Evolutionary conservation across 176 grass and related monocot genomes (phyloP).

Genomic region (Oryza punctata): DNA sequence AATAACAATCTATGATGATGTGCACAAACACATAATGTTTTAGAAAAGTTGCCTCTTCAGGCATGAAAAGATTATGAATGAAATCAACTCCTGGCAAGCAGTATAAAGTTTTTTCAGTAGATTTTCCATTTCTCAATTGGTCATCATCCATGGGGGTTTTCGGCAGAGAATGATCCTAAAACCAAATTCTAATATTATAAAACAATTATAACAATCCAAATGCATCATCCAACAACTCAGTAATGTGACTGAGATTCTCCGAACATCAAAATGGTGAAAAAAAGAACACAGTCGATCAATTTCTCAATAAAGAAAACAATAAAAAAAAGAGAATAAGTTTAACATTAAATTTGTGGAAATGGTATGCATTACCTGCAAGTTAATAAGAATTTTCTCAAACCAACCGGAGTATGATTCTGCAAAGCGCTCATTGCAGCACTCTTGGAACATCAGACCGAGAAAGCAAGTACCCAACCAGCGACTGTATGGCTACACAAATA

Average conservation of each 20-base stretch:
- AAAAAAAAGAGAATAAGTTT: slow-evolving; percentile 12
- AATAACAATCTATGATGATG: slow-evolving; percentile 1
- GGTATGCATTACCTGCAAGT: slow-evolving; percentile 47
- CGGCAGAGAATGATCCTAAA: neutral
- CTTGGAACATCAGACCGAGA: slow-evolving; percentile 49
- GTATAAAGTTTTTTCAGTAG: slow-evolving; percentile 3
- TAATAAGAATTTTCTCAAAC: slow-evolving; percentile 52
- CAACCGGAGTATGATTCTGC: slow-evolving; percentile 40
- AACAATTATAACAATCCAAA: slow-evolving; percentile 7
- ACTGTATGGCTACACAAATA: slow-evolving; percentile 34
- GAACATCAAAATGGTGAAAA: slow-evolving; percentile 14
- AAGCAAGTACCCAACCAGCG: slow-evolving; percentile 58
- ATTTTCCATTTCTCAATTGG: neutral
- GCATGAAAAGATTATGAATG: neutral
- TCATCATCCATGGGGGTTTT: neutral
- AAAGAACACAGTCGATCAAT: neutral
- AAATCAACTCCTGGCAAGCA: slow-evolving; percentile 24
- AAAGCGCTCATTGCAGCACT: slow-evolving; percentile 50
- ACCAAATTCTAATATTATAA: neutral
- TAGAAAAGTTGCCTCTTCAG: neutral
- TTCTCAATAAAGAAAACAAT: neutral
- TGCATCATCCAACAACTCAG: neutral
- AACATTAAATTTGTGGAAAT: slow-evolving; percentile 5
- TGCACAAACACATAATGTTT: neutral
- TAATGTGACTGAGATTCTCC: neutral